These are phyloP conservation scores for Prunus salicina DNA, from an alignment of 306 rosid species.

Conservation along the genomic window DNA sequence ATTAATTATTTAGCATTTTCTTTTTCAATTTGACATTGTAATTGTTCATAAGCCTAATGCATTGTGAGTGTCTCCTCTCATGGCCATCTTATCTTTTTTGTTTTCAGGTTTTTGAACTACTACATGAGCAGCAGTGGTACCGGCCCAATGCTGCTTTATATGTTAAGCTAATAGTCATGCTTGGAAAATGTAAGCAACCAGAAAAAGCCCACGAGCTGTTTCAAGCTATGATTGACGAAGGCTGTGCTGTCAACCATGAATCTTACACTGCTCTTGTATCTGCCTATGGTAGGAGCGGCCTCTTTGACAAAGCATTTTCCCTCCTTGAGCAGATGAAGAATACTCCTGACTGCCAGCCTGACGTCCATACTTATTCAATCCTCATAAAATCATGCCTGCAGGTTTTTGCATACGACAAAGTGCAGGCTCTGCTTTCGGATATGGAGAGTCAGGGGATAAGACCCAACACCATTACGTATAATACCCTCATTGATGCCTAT, in stretches of 20 bases:
- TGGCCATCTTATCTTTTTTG: conserved; percentile 2
- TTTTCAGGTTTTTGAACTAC: conserved; percentile 76
- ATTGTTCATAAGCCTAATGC: background rate
- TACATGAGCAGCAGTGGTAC: conserved; percentile 90
- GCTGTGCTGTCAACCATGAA: conserved; percentile 62
- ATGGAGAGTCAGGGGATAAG: conserved; percentile 65
- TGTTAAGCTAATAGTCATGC: conserved; percentile 85
- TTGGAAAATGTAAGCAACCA: conserved; percentile 93
- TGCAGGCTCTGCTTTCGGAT: conserved; percentile 67
- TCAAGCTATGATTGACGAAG: conserved; percentile 82
- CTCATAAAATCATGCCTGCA: conserved; percentile 86
- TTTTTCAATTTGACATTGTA: background rate
- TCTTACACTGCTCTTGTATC: conserved; percentile 85
- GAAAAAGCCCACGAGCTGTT: conserved; percentile 75
- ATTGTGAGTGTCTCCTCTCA: conserved; percentile 15
- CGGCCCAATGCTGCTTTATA: conserved; percentile 69
- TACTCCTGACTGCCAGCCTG: conserved; percentile 73
- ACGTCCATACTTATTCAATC: conserved; percentile 85
- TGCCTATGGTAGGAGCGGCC: conserved; percentile 86
- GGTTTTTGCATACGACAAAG: conserved; percentile 68
- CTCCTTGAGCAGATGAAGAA: conserved; percentile 77
- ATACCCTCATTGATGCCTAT: conserved; percentile 80
- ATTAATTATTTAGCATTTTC: background rate
- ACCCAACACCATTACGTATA: conserved; percentile 84
- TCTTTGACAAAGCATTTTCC: conserved; percentile 71